Conservation (phyloP, 106 monocot species). For the Agapanthus africanus region DNA sequence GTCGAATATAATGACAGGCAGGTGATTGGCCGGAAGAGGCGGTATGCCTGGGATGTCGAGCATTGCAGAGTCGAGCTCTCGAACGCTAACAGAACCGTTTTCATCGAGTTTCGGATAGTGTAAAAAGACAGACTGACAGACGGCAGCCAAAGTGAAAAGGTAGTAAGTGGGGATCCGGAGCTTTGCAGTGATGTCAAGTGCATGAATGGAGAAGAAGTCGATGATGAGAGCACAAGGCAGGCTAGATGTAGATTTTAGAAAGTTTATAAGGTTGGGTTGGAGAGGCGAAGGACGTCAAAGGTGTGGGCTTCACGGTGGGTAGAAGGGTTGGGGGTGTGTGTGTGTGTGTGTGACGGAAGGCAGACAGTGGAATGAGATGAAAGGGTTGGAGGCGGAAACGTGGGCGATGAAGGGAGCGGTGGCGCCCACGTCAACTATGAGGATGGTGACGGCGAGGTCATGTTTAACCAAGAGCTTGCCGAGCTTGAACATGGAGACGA, state of each 20-base stretch:
- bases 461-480: neutral
- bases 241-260: neutral
- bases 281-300: neutral
- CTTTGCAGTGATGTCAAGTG: neutral
- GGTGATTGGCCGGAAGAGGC: neutral
- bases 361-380: neutral
- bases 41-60: neutral
- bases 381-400: neutral
- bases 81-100: neutral
- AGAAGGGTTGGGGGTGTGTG: neutral
- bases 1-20: neutral
- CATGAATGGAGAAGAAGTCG: neutral
- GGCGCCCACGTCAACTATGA: neutral
- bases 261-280: neutral
- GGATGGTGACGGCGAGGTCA: neutral
- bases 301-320: neutral
- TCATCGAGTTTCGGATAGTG: neutral
- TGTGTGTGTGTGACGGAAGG: neutral
- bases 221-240: neutral
- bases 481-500: neutral
- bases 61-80: neutral
- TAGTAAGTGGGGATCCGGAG: neutral
- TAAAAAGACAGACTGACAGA: neutral
- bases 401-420: neutral
- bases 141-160: neutral